Base-by-base conservation (phyloP, 2,329 filamentous ascomycete species). In the Aspergillus sp. region DNA sequence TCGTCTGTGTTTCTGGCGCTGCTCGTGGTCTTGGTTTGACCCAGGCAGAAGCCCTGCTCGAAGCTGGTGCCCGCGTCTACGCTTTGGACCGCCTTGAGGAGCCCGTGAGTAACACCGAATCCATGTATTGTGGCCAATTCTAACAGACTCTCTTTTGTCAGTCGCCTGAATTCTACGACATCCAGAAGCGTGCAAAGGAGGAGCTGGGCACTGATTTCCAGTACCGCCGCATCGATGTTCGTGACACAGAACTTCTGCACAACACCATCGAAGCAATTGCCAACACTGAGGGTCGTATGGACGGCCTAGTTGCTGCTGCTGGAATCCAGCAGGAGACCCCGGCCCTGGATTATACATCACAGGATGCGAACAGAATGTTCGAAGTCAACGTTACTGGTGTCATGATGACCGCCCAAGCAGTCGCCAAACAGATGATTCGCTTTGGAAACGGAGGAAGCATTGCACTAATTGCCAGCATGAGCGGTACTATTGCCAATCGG, bases 221-320 rank as follows among this genome's bases (percentile, higher is more conserved):
- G 53, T 96, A 96, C 79, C 86, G 88, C 68, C 86, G 88, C 63
- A 85, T 93, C 59, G 92, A 96, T 70, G 90, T 96, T 17, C 85
- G 90, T 30, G 86, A 95, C 69, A 86, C 88, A 20, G 78, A 81
- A 4, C 75, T 80, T 40, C 81, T 96, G 46, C 88, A 93, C 71
- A 79, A 78, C 42, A 82, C 89, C 52, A 80, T 96, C 48, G 80
- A 83, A 62, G 80, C 78, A 11, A 95, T 96, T 63, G 90, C 86
- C 15, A 80, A 86, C 51, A 76, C 83, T 58, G 84, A 91, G 62
- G 88, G 88, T 5, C 84, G 89, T 15, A 76, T 96, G 60, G 91
- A 96, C 69, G 92, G 92, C 0, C 77, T 96, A 55, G 85, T 96
- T 48, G 87, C 87, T 0, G 87, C 87, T 0, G 88, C 88, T 0